A percentile compares a stretch with the other conserved stretches of the same genome.
Conservation (phyloP, 805 yeast species). For the Kuraishia capsulata region DNA sequence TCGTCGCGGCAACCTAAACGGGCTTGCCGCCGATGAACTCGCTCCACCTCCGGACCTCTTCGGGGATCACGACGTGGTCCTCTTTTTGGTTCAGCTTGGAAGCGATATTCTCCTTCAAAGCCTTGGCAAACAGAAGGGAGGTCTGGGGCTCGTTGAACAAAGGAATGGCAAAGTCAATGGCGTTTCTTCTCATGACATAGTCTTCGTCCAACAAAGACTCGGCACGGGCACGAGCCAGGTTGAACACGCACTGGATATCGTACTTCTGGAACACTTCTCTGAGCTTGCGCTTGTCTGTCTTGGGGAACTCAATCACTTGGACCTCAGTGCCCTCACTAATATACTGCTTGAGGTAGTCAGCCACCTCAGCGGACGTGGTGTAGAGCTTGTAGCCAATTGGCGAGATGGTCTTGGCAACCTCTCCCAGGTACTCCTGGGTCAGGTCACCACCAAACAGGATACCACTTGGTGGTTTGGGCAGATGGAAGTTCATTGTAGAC, state of each 20-base stretch:
- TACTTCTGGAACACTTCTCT: slow-evolving; percentile 88
- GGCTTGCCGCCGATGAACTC: slow-evolving; percentile 94
- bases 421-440: slow-evolving; percentile 57
- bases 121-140: slow-evolving; percentile 74
- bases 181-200: slow-evolving; percentile 97
- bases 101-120: slow-evolving; percentile 65
- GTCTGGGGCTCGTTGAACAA: slow-evolving; percentile 96
- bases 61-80: slow-evolving; percentile 50
- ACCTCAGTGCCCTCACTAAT: slow-evolving; percentile 32
- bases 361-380: slow-evolving; percentile 67
- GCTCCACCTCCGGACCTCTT: slow-evolving; percentile 92
- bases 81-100: slow-evolving; percentile 34
- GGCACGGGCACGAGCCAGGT: slow-evolving; percentile 86
- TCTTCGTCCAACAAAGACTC: slow-evolving; percentile 78
- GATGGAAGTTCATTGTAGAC: slow-evolving; percentile 92
- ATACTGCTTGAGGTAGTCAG: slow-evolving; percentile 51
- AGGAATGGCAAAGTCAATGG: slow-evolving; percentile 96
- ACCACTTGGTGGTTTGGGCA: slow-evolving; percentile 88
- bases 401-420: slow-evolving; percentile 61
- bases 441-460: slow-evolving; percentile 92
- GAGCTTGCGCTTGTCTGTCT: slow-evolving; percentile 83
- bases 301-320: slow-evolving; percentile 81
- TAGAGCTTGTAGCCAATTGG: slow-evolving; percentile 76
- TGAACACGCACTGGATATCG: slow-evolving; percentile 81
- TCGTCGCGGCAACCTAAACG: too few relatives aligned